Evolutionary conservation across 495 filamentous ascomycete genomes (phyloP), one percentile per base, ranked within the genome.

Genomic region (Lepraria neglecta): DNA sequence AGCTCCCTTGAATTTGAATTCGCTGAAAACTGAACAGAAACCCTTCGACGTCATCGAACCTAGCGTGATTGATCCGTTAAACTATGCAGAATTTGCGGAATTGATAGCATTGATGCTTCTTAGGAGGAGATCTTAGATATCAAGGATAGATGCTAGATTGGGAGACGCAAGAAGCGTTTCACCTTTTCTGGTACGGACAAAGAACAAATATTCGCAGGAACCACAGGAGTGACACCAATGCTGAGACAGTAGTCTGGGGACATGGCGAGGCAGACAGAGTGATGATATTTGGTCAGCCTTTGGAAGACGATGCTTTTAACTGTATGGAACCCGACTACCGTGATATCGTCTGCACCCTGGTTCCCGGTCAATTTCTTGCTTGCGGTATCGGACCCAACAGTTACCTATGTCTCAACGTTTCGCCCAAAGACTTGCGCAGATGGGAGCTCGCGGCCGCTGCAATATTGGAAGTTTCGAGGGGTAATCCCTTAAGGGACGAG

Each of bases 91-190:
- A 17, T 33, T 27, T 30, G 14, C 28, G 15, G 28, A n/a, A 14
- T 17, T 3, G 0, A 21, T 52, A 19, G 48, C 48, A 7, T 3
- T 52, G 27, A 30, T 52, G 48, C 19, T n/a, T 50, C 11, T 1
- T 28, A 27, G 46, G 46, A 24, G 11, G 6, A 0, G 10, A 5
- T 0, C 2, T 27, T 0, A 24, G 24, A 24, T 1, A 2, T 2
- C 24, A 24, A 24, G 24, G 24, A 24, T 24, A n/a, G n/a, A n/a
- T n/a, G n/a, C 0, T 4, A 11, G 5, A 10, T 21, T 0, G 3
- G 45, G 0, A 1, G 0, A 0, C 0, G 1, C 0, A 1, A 0
- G 46, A 48, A 27, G 19, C 45, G 10, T 1, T 0, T 4, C 6
- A 12, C 15, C 10, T 27, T n/a, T 24, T 1, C 1, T 24, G 24